Percentiles rank a stretch among this genome's conserved stretches.
phyloP scores from a whole-genome alignment of 2,329 filamentous ascomycete genomes.

The Chrysoporthe deuterocubensis region DNA sequence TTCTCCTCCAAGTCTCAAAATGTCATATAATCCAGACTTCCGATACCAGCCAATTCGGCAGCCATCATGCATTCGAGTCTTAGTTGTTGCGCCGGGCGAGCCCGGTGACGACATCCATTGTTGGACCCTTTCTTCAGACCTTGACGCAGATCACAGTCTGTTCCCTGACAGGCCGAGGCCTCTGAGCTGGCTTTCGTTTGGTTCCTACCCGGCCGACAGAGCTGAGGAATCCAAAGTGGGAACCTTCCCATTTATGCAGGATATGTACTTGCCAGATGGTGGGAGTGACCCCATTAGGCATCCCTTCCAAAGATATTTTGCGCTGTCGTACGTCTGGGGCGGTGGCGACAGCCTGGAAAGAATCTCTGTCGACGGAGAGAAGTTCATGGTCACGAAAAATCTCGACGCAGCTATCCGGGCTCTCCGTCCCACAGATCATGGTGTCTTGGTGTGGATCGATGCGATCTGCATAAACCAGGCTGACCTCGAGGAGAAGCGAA shows the following conservation, averaged over 20 bases:
- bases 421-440: no score
- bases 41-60: not conserved
- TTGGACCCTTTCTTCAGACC: not conserved
- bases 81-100: not conserved
- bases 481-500: no score
- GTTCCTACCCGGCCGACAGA: not conserved
- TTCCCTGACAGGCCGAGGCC: not conserved
- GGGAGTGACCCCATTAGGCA: no score
- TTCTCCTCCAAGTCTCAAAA: not conserved
- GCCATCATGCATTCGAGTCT: not conserved
- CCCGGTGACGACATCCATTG: not conserved
- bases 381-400: no score
- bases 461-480: no score
- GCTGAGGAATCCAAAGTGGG: not conserved
- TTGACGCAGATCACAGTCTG: not conserved
- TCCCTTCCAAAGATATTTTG: no score
- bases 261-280: no score
- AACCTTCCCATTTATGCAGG: conserved; percentile 35
- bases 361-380: no score
- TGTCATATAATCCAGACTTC: conserved; percentile 1
- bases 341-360: no score
- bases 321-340: no score
- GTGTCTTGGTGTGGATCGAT: no score
- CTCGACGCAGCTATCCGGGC: no score
- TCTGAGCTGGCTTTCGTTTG: not conserved